Percentiles rank a stretch among this genome's conserved stretches.
phyloP scores from a whole-genome alignment of 2,329 filamentous ascomycete genomes.

The Pseudocercospora macadamiae region DNA sequence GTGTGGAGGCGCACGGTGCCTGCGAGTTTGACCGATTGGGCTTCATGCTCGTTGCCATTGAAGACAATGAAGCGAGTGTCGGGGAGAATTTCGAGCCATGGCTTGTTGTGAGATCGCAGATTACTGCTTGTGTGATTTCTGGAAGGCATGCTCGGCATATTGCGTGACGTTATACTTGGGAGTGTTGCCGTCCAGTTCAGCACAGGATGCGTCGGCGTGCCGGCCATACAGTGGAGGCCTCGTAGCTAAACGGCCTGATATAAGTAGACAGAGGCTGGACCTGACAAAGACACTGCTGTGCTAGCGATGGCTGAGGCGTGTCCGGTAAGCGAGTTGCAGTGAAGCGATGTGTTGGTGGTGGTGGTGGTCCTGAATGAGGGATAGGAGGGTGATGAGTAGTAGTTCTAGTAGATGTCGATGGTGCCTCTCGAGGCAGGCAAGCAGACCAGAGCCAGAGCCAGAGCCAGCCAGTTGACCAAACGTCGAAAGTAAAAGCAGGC shows the following conservation, averaged over 20 bases:
- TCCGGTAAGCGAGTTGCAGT: constrained; percentile 2
- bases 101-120: constrained; percentile 28
- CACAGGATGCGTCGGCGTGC: constrained; percentile 7
- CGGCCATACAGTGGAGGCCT: constrained; percentile 3
- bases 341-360: neutral
- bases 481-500: neutral
- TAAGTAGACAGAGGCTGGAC: neutral
- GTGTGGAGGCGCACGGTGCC: constrained; percentile 52
- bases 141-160: constrained; percentile 35
- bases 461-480: neutral
- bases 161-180: constrained; percentile 19
- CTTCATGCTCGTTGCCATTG: constrained; percentile 52
- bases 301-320: constrained; percentile 5
- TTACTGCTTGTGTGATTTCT: constrained; percentile 22
- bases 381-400: neutral
- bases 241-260: neutral
- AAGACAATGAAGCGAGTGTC: constrained; percentile 54
- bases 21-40: constrained; percentile 48
- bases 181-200: neutral
- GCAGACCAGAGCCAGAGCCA: too few species aligned
- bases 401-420: too few species aligned
- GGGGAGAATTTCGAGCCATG: constrained; percentile 49
- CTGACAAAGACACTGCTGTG: neutral
- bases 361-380: neutral
- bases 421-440: too few species aligned